A percentile compares a stretch with the other conserved stretches of the same genome.
These are phyloP conservation scores for Arthroderma sp. DNA, from an alignment of 2,329 filamentous ascomycete species.

Conservation along the genomic window DNA sequence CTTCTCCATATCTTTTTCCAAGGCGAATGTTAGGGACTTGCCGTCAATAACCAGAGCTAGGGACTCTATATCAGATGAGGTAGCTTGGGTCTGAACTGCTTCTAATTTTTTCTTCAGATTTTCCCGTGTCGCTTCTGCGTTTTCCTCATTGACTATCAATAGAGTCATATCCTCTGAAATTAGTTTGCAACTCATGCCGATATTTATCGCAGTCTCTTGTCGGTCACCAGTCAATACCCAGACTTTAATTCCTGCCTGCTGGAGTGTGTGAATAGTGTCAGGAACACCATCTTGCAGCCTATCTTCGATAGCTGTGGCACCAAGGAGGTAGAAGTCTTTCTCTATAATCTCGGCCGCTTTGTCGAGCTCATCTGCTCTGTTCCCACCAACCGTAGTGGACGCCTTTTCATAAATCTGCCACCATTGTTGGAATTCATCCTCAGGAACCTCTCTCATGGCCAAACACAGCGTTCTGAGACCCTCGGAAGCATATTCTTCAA, in stretches of 20 bases:
- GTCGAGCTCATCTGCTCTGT: constrained; percentile 85
- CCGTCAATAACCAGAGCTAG: constrained; percentile 91
- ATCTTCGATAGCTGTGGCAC: constrained; percentile 95
- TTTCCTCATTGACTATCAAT: constrained; percentile 88
- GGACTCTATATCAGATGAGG: constrained; percentile 51
- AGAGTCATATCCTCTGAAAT: constrained; percentile 98
- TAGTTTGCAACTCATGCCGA: constrained; percentile 98
- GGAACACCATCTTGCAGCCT: constrained; percentile 92
- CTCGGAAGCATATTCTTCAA: constrained; percentile 98
- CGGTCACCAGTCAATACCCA: constrained; percentile 97
- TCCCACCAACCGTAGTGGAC: constrained; percentile 79
- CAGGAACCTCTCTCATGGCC: constrained; percentile 83
- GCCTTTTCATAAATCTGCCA: constrained; percentile 73
- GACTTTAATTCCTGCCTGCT: constrained; percentile 94
- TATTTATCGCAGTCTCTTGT: constrained; percentile 98
- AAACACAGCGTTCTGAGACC: constrained; percentile 89
- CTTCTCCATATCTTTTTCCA: constrained; percentile 90
- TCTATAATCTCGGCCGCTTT: constrained; percentile 96
- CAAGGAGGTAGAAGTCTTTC: constrained; percentile 77
- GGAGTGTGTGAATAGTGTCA: constrained; percentile 93
- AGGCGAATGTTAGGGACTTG: constrained; percentile 81
- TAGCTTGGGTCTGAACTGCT: constrained; percentile 72
- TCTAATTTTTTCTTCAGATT: constrained; percentile 90
- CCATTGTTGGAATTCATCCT: constrained; percentile 84
- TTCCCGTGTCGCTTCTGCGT: constrained; percentile 61